Conservation (phyloP, 331 rosid species). For the Phaseolus coccineus region DNA sequence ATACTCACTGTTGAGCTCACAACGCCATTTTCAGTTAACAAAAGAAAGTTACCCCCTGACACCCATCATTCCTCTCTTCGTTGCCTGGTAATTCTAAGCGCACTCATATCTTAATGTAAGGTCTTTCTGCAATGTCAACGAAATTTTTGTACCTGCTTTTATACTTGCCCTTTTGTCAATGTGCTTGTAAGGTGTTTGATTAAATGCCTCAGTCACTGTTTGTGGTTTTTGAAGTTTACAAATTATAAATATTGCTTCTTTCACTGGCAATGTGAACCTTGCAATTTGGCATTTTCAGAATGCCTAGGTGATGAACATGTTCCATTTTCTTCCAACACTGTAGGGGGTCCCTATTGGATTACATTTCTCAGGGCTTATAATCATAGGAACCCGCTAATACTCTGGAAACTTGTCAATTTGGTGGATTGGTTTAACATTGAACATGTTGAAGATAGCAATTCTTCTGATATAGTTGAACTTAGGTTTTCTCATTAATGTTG, state of each 20-base stretch:
- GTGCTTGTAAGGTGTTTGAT: slow-evolving; percentile 7
- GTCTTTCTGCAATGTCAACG: background rate
- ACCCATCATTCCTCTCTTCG: background rate
- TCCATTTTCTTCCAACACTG: background rate
- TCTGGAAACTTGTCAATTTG: background rate
- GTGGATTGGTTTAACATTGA: slow-evolving; percentile 13
- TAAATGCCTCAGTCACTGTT: background rate
- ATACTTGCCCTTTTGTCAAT: background rate
- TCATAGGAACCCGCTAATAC: slow-evolving; percentile 3
- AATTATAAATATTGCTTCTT: background rate
- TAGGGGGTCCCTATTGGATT: background rate
- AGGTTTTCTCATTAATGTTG: background rate
- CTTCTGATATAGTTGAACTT: slow-evolving; percentile 14
- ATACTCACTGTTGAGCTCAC: background rate
- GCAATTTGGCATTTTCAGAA: background rate
- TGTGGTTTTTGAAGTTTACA: background rate
- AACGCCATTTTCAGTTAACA: background rate
- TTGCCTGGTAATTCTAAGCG: background rate
- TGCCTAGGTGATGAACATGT: slow-evolving; percentile 14
- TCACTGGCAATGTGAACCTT: slow-evolving; percentile 8
- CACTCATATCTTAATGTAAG: background rate
- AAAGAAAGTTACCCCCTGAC: background rate
- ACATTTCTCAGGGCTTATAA: background rate
- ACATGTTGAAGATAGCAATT: background rate
- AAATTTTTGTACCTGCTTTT: background rate